These are phyloP conservation scores for Hypocreales sp. DNA, from an alignment of 2,329 filamentous ascomycete species.

Conservation along the genomic window DNA sequence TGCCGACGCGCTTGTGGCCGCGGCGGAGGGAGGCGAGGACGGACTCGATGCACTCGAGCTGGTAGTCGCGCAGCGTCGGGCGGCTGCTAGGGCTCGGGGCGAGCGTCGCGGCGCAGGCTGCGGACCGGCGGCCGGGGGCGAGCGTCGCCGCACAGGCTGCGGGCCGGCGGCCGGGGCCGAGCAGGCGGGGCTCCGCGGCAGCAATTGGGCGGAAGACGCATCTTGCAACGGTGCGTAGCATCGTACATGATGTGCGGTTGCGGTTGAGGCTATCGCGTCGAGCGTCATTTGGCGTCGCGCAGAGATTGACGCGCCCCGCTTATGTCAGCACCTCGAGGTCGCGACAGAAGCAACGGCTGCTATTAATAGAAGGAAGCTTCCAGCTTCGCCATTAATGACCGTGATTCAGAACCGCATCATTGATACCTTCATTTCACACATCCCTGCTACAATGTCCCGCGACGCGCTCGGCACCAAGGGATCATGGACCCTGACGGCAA, in stretches of 20 bases:
- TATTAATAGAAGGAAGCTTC: too few species aligned
- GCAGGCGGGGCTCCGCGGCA: conserved; percentile 3
- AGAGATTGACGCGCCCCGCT: too few species aligned
- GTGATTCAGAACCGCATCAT: too few species aligned
- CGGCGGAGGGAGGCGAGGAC: conserved; percentile 52
- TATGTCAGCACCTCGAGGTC: too few species aligned
- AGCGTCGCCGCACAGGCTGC: too few species aligned
- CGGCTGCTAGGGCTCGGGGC: conserved; percentile 10
- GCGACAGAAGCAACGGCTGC: too few species aligned
- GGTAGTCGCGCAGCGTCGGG: conserved; percentile 63
- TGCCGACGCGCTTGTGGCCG: conserved; percentile 65
- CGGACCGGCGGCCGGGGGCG: too few species aligned
- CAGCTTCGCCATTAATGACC: too few species aligned
- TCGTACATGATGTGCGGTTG: conserved; percentile 22
- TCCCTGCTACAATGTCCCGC: conserved; percentile 5
- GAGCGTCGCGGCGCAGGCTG: conserved; percentile 9
- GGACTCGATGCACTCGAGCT: conserved; percentile 80
- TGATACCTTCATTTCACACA: too few species aligned
- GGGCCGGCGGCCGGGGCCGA: conserved; percentile 3
- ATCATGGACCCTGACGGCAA: conserved; percentile 16
- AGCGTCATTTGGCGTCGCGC: too few species aligned
- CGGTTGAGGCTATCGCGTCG: too few species aligned
- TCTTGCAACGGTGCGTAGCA: conserved; percentile 16
- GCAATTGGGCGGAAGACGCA: conserved; percentile 9
- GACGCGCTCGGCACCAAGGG: conserved; percentile 7